Evolutionary conservation across 2,329 filamentous ascomycete genomes (phyloP), one percentile per base, ranked within the genome.

Genomic region (Cucurbitaria berberidis): DNA sequence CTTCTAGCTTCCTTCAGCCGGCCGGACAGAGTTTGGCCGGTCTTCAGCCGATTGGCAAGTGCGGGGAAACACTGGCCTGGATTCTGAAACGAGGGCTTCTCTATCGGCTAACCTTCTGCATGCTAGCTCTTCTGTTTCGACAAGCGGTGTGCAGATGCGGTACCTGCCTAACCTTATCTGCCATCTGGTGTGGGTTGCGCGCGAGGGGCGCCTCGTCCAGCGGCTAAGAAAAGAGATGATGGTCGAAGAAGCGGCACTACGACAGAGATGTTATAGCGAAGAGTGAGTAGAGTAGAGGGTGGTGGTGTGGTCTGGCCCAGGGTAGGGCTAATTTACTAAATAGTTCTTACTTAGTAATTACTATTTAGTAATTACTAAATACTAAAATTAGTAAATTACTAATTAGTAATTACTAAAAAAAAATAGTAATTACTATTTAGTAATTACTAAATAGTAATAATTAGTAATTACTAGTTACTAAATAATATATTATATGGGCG

Each of bases 71-170:
- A n/a, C 5, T 42, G 40, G 40, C 29, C 40, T 42, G 15, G 40
- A 42, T 42, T 42, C 63, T 67, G 63, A 67, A 67, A 67, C 63
- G 50, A 47, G 24, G 29, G 29, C 45, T 27, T 5, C 7, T 18
- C 15, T 8, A 18, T 16, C 18, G 16, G 40, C 55, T 63, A 57
- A 36, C 57, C 54, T 27, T 29, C 51, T 48, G 29, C 35, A 48
- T 29, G 35, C 51, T 64, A 66, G 59, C 48, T 34, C 45, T 18
- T 15, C 41, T 48, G 59, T 64, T 65, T 63, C 47, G 58, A 61
- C 53, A 60, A 57, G 64, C 64, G 64, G 64, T 68, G 60, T 62
- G 54, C 52, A 57, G 56, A 45, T 49, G 49, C 48, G 44, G 59
- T 62, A 57, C 59, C 59, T 62, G 57, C 45, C 59, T 62, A 60